These are phyloP conservation scores for Rhazya stricta DNA, from an alignment of 257 asterid genomes.

Conservation along the genomic window DNA sequence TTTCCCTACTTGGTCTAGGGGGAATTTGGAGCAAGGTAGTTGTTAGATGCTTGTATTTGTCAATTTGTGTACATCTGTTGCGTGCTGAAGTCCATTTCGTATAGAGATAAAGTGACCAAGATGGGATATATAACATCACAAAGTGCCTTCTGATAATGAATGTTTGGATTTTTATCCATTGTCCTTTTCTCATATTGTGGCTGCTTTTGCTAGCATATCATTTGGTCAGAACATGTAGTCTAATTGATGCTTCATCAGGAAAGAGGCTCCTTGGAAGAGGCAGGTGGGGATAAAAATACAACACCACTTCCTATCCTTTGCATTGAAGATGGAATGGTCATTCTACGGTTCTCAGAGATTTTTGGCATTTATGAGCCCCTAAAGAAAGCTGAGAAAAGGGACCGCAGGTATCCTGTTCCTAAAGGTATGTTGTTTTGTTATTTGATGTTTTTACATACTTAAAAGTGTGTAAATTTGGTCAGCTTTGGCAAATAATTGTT, in stretches of 20 bases:
- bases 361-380: slow-evolving; percentile 73
- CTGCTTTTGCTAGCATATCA: background rate
- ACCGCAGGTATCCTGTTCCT: slow-evolving; percentile 44
- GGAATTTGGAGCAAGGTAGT: background rate
- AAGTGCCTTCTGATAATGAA: background rate
- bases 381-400: slow-evolving; percentile 64
- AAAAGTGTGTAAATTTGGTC: background rate
- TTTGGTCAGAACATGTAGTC: slow-evolving; percentile 10
- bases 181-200: background rate
- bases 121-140: background rate
- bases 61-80: background rate
- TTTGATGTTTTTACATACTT: background rate
- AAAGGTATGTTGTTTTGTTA: slow-evolving; percentile 47
- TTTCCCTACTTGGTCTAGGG: background rate
- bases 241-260: slow-evolving; percentile 51
- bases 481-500: background rate
- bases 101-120: background rate
- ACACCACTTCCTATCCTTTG: slow-evolving; percentile 83
- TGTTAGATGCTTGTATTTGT: background rate
- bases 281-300: slow-evolving; percentile 41
- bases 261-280: slow-evolving; percentile 44
- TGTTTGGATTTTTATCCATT: slow-evolving; percentile 2
- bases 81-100: background rate
- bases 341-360: slow-evolving; percentile 87
- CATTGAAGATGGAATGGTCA: slow-evolving; percentile 76